Evolutionary conservation across 805 yeast species (phyloP).

Genomic region (Wickerhamiella hasegawae): DNA sequence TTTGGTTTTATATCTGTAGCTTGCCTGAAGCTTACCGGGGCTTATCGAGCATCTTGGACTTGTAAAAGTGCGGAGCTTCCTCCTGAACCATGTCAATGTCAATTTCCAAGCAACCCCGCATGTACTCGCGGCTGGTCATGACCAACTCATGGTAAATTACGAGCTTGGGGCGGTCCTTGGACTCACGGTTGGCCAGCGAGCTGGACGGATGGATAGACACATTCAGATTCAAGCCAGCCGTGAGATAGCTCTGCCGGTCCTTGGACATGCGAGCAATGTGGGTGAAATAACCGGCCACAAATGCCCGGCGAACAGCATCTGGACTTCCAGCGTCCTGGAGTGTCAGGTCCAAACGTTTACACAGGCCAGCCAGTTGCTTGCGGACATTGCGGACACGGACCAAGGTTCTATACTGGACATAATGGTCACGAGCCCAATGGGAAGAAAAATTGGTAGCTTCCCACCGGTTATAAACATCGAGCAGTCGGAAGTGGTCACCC

Average conservation of each 20-base stretch:
- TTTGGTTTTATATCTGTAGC: neutral
- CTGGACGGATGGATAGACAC: constrained; percentile 85
- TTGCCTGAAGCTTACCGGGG: constrained; percentile 1
- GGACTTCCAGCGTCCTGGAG: constrained; percentile 51
- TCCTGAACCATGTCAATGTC: constrained; percentile 69
- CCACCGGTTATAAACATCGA: constrained; percentile 75
- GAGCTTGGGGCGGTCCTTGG: constrained; percentile 38
- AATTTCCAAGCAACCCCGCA: constrained; percentile 75
- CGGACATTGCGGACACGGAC: constrained; percentile 66
- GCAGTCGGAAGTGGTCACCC: constrained; percentile 66
- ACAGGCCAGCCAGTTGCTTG: constrained; percentile 46
- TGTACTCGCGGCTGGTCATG: constrained; percentile 74
- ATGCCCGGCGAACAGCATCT: constrained; percentile 47
- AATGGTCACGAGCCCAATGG: constrained; percentile 70
- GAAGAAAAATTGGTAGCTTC: constrained; percentile 37
- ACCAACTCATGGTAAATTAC: constrained; percentile 69
- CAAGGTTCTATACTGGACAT: constrained; percentile 63
- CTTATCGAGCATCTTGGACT: constrained; percentile 2
- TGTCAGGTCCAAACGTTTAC: constrained; percentile 30
- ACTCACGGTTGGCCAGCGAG: constrained; percentile 36
- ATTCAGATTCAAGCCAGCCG: constrained; percentile 46
- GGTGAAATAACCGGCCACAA: constrained; percentile 27
- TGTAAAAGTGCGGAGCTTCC: constrained; percentile 26
- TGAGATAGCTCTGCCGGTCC: constrained; percentile 53
- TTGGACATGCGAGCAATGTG: constrained; percentile 40